A percentile compares a stretch with the other conserved stretches of the same genome.
Evolutionary conservation across 371 early-diverging fungal species (phyloP).

Genomic region (Mortierella sp.): DNA sequence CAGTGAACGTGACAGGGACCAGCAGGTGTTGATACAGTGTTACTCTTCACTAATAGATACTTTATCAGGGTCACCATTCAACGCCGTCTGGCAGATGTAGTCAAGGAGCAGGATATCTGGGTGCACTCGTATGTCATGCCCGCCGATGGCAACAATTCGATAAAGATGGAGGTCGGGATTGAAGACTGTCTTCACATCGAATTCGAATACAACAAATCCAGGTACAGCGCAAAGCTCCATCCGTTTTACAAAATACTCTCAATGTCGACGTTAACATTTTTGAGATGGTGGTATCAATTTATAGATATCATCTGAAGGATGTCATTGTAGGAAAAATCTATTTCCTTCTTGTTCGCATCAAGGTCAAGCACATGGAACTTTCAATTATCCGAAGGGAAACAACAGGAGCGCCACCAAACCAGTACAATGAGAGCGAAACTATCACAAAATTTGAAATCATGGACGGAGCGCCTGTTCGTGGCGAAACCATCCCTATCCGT

Average conservation of each 20-base stretch:
- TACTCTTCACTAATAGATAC: slow-evolving; percentile 61
- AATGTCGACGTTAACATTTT: slow-evolving; percentile 70
- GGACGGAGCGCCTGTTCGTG: slow-evolving; percentile 98
- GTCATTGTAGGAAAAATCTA: slow-evolving; percentile 99
- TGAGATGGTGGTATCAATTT: neutral
- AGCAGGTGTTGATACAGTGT: neutral
- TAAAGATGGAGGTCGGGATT: slow-evolving; percentile 96
- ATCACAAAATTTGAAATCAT: slow-evolving; percentile 98
- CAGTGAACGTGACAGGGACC: neutral
- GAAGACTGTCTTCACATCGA: slow-evolving; percentile 95
- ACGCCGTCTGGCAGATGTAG: slow-evolving; percentile 79
- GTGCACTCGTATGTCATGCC: slow-evolving; percentile 90
- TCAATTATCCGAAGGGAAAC: slow-evolving; percentile 97
- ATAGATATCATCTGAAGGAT: slow-evolving; percentile 91
- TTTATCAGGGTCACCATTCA: slow-evolving; percentile 87
- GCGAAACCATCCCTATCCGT: slow-evolving; percentile 98
- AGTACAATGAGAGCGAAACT: slow-evolving; percentile 98
- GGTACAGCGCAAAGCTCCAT: slow-evolving; percentile 20
- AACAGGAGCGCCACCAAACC: slow-evolving; percentile 95
- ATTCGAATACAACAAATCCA: slow-evolving; percentile 84
- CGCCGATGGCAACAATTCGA: slow-evolving; percentile 83
- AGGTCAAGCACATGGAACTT: slow-evolving; percentile 98
- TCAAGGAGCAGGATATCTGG: slow-evolving; percentile 86
- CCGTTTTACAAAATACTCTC: neutral
- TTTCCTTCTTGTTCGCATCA: slow-evolving; percentile 97